phyloP scores from a whole-genome alignment of 2,329 filamentous ascomycete species.

The Sclerotinia subarctica region DNA sequence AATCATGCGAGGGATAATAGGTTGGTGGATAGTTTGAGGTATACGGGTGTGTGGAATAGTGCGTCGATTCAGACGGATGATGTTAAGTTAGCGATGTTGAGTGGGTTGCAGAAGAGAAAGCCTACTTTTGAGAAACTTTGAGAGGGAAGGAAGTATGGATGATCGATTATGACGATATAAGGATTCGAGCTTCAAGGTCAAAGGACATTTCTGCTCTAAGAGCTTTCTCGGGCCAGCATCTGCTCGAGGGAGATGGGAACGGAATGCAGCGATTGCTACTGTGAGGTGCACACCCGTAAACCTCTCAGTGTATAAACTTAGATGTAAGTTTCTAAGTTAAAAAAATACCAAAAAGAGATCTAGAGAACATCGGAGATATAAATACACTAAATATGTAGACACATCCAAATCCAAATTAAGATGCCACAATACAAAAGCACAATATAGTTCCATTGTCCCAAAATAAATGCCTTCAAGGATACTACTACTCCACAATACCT shows the following conservation, averaged over 20 bases:
- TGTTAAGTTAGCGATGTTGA: constrained; percentile 69
- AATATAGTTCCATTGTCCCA: neutral
- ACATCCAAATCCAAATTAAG: neutral
- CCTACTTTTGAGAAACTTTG: constrained; percentile 67
- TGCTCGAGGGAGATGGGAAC: neutral
- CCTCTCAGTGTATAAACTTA: neutral
- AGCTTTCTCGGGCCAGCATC: neutral
- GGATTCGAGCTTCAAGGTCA: neutral
- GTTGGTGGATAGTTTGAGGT: constrained; percentile 74
- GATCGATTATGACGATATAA: neutral
- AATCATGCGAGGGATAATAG: constrained; percentile 77
- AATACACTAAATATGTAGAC: neutral
- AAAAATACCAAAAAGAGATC: neutral
- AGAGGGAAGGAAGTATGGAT: constrained; percentile 15
- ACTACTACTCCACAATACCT: neutral
- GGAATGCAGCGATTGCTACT: neutral
- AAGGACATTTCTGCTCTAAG: neutral
- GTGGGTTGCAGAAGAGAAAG: constrained; percentile 73
- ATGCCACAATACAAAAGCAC: neutral
- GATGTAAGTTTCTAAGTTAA: neutral
- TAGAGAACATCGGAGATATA: neutral
- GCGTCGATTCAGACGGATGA: constrained; percentile 79
- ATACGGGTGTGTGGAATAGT: constrained; percentile 85
- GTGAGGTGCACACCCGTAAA: no score
- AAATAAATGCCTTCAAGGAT: no score